phyloP scores from a whole-genome alignment of 306 rosid species.

The Castanea sativa region DNA sequence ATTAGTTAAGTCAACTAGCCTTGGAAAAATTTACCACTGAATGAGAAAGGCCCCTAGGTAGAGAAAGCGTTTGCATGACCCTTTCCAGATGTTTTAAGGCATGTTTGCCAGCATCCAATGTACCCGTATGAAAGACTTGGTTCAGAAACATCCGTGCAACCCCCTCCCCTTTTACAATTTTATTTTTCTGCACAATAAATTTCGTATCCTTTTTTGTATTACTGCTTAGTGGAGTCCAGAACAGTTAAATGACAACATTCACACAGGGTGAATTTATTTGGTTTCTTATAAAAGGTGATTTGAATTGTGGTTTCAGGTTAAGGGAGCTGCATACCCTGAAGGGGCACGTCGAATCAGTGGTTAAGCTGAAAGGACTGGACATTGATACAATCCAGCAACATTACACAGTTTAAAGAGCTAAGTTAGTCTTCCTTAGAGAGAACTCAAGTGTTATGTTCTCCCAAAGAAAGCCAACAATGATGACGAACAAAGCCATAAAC shows the following conservation, averaged over 20 bases:
- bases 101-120: background rate
- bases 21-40: background rate
- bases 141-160: too few species aligned
- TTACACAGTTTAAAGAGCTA: conserved; percentile 66
- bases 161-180: background rate
- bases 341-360: conserved; percentile 98
- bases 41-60: background rate
- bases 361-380: conserved; percentile 97
- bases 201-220: too few species aligned
- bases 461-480: conserved; percentile 22
- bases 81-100: background rate
- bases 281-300: conserved; percentile 7
- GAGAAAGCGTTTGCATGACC: background rate
- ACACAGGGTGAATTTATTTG: background rate
- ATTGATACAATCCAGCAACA: conserved; percentile 90
- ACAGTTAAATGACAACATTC: background rate
- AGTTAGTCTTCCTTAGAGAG: background rate
- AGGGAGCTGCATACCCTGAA: conserved; percentile 85
- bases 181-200: background rate
- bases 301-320: conserved; percentile 52
- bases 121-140: too few species aligned
- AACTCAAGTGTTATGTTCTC: background rate
- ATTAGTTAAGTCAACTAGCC: background rate
- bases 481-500: conserved; percentile 40
- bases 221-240: too few species aligned